Conservation (phyloP, 2,329 filamentous ascomycete species). For the Cytospora piceicola region DNA sequence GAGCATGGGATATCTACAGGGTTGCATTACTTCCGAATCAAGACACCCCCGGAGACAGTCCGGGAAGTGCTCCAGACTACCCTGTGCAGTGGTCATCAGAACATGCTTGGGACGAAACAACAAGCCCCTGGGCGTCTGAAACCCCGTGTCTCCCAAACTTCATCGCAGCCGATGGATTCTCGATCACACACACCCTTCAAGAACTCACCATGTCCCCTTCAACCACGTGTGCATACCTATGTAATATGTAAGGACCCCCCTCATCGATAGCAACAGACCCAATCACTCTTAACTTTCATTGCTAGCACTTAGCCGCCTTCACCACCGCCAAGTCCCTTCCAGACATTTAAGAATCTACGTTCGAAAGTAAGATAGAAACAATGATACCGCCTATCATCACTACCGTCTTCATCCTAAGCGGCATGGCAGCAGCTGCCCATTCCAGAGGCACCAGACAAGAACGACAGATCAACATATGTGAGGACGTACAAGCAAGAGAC, state of each 20-base stretch:
- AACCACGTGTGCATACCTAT: neutral
- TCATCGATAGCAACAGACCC: neutral
- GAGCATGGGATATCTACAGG: neutral
- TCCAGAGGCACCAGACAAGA: neutral
- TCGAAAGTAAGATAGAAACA: neutral
- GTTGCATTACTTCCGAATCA: neutral
- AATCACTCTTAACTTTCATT: neutral
- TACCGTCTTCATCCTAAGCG: slow-evolving; percentile 7
- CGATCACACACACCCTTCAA: neutral
- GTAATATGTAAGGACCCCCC: neutral
- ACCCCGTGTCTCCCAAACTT: neutral
- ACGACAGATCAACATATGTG: slow-evolving; percentile 16
- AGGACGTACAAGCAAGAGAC: slow-evolving; percentile 15
- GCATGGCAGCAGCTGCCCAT: slow-evolving; percentile 7
- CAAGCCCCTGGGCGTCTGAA: neutral
- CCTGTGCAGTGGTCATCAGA: neutral
- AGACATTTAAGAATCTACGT: neutral
- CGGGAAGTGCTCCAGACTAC: too few relatives aligned
- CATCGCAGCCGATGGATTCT: neutral
- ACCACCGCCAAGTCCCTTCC: neutral
- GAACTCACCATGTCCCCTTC: neutral
- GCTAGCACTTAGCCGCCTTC: neutral
- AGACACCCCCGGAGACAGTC: too few relatives aligned
- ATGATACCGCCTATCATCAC: slow-evolving; percentile 2
- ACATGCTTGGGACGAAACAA: neutral